These are phyloP conservation scores for Epichloe elymi DNA, from an alignment of 2,329 filamentous ascomycete species.

Conservation along the genomic window DNA sequence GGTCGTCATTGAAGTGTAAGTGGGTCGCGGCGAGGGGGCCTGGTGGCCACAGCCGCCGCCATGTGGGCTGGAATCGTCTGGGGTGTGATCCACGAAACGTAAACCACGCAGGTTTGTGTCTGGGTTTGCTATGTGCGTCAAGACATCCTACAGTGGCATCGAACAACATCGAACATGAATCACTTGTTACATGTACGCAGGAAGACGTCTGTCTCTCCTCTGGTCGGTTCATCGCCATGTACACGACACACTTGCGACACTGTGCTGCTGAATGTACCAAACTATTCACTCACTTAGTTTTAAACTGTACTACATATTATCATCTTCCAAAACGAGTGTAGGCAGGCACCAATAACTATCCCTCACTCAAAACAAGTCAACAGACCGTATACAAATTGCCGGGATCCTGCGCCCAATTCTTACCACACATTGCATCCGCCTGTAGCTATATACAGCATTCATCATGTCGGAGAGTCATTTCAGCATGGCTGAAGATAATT, in stretches of 20 bases:
- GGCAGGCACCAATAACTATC: neutral
- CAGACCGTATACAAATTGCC: constrained; percentile 1
- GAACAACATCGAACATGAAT: no score
- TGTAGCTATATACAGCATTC: constrained; percentile 2
- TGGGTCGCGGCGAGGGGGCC: neutral
- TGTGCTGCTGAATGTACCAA: no score
- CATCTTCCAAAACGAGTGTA: neutral
- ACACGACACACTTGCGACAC: no score
- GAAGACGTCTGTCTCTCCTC: no score
- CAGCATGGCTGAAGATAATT: constrained; percentile 50
- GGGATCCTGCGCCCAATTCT: neutral
- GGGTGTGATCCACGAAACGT: no score
- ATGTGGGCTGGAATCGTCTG: neutral
- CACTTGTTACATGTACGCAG: no score
- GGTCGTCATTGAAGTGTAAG: neutral
- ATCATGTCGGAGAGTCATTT: neutral
- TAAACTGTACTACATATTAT: neutral
- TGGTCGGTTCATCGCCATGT: no score
- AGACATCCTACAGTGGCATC: no score
- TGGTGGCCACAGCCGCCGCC: neutral
- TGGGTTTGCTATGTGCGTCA: no score
- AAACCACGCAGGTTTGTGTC: no score
- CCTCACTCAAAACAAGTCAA: neutral
- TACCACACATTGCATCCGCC: neutral
- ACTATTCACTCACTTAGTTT: no score